Conservation (phyloP, 345 rosid genomes). For the Hirschfeldia incana region DNA sequence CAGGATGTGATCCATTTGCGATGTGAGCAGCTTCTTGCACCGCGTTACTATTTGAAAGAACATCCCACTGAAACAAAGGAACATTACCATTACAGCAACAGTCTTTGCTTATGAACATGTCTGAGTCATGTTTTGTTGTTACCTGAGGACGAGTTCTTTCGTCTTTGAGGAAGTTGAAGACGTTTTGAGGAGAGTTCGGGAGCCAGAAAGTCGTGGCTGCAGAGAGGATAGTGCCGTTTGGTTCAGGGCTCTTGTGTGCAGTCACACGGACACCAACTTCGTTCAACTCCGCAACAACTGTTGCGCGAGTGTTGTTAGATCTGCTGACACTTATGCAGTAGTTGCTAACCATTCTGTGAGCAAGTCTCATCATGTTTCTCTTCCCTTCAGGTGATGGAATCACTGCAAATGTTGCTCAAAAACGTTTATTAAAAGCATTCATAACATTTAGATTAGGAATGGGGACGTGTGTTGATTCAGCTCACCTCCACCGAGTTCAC, state of each 20-base stretch:
- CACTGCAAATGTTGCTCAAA: conserved; percentile 41
- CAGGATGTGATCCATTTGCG: conserved; percentile 84
- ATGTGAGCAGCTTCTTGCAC: conserved; percentile 94
- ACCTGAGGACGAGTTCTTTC: conserved; percentile 96
- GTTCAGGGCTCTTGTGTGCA: conserved; percentile 77
- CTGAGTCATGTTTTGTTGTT: not conserved
- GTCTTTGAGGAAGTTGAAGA: conserved; percentile 86
- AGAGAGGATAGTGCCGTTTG: conserved; percentile 80
- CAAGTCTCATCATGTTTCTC: conserved; percentile 94
- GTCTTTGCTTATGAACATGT: not conserved
- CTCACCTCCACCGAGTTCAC: conserved; percentile 79
- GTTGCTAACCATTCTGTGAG: conserved; percentile 85
- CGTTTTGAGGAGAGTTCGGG: conserved; percentile 67
- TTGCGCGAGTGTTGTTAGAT: conserved; percentile 70
- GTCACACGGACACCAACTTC: conserved; percentile 84
- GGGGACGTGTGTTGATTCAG: not conserved
- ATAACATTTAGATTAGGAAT: not conserved
- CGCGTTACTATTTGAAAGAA: conserved; percentile 78
- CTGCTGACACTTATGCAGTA: conserved; percentile 81
- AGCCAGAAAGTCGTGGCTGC: conserved; percentile 97
- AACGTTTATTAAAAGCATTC: not conserved
- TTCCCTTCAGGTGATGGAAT: conserved; percentile 86
- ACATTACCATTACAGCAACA: not conserved
- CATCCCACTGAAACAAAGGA: conserved; percentile 70
- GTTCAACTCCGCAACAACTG: conserved; percentile 62